These are phyloP conservation scores for Warburgia ugandensis DNA, from an alignment of 164 flowering plant species.

Conservation along the genomic window DNA sequence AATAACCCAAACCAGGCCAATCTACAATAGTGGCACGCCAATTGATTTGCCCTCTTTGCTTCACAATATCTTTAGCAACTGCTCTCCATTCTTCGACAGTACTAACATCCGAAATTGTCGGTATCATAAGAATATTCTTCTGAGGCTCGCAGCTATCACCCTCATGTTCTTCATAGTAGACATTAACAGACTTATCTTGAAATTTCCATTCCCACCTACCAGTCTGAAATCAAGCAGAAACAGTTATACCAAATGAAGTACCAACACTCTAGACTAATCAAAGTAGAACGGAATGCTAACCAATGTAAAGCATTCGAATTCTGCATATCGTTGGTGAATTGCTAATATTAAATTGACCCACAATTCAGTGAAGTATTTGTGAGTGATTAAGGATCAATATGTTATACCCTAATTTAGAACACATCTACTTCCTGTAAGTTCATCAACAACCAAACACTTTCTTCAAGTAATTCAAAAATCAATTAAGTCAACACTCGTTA, in stretches of 20 bases:
- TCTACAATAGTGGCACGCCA: constrained; percentile 81
- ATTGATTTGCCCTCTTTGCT: constrained; percentile 37
- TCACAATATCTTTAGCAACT: constrained; percentile 68
- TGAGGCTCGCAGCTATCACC: constrained; percentile 31
- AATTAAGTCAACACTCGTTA: too few species aligned
- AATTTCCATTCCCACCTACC: constrained; percentile 82
- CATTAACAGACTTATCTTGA: constrained; percentile 47
- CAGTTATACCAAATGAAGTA: not conserved
- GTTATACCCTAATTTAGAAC: too few species aligned
- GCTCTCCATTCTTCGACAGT: constrained; percentile 93
- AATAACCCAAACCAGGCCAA: constrained; percentile 95
- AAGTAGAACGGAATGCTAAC: too few species aligned
- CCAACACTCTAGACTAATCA: not conserved
- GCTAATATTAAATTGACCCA: too few species aligned
- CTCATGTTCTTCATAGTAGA: constrained; percentile 70
- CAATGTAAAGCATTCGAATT: too few species aligned
- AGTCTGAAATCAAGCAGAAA: constrained; percentile 28
- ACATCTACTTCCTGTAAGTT: too few species aligned
- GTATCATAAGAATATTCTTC: constrained; percentile 69
- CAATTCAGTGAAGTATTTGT: too few species aligned
- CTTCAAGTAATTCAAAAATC: too few species aligned
- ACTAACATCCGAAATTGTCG: constrained; percentile 96
- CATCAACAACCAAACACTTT: too few species aligned
- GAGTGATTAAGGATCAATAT: too few species aligned
- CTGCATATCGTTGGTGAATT: too few species aligned